Evolutionary conservation across 2,329 filamentous ascomycete genomes (phyloP), one percentile per base, ranked within the genome.

Genomic region (Talaromyces sp.): DNA sequence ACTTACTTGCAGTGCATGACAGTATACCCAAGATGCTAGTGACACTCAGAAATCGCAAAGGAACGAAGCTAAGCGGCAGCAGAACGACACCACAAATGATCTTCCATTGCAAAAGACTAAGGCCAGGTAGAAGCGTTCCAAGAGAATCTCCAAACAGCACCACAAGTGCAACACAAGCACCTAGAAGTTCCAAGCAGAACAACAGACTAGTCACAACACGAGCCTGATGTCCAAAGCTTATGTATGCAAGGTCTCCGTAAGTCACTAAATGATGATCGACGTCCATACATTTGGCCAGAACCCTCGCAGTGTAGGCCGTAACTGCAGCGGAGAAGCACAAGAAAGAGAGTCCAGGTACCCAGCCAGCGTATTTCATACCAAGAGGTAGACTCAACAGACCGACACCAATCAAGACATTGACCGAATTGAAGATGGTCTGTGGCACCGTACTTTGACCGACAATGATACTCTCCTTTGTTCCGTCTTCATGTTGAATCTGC

Each of bases 401-500:
- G 33, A 99, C 88, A 16, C 93, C 93, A 65, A 97, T 93, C 64
- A 97, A 80, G 58, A 96, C 91, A 68, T 96, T 96, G 73, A 93
- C 93, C 2, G 92, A 96, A 77, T 99, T 99, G 82, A 98, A 96
- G 66, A 97, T 85, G 6, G 93, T 98, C 79, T 98, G 93, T 0
- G 92, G 92, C 16, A 98, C 82, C 0, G 93, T 99, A n/a, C 92
- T 96, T 78, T 96, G 92, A 42, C 93, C 93, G 65, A 96, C 89
- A 2, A 96, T 88, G 2, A 93, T 85, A 68, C 93, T 85, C 62
- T 96, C 86, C 55, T 93, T 85, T 71, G 89, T 92, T 46, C 95
- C 92, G 67, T 95, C 92, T 69, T 85, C 82, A 67, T 95, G 90
- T 73, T 96, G 90, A 12, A 96, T 84, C 75, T 93, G 90, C 78